Base-by-base conservation (phyloP, 2,329 filamentous ascomycete species). In the Pyrenophora seminiperda region DNA sequence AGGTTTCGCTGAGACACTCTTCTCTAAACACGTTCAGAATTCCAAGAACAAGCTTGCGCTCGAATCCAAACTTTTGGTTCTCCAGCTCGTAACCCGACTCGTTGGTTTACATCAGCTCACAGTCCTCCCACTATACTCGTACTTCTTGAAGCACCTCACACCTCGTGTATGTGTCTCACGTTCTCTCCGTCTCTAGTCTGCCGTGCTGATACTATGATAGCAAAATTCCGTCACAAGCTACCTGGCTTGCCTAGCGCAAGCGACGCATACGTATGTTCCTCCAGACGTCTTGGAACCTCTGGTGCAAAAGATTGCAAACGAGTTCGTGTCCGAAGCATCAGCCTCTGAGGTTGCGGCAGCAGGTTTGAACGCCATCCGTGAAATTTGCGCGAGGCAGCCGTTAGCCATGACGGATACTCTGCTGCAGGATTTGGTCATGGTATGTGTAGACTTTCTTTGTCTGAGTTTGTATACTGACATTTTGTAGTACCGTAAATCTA, bases 351-450 rank as follows among this genome's bases (percentile, higher is more conserved):
- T 99, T 22, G 90, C 90, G 1, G 87, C 92, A 3, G 93, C 94
- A 4, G 94, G 93, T 67, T 80, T 99, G 46, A 97, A 97, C 71
- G 89, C 91, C 11, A 97, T 99, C 59, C 86, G 94, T 41, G 94
- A 99, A 68, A 90, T 99, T 19, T 97, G 93, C 73, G 88, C 87
- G 2, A 83, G 94, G 57, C 94, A 99, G 68, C 93, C 94, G 1
- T 78, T 97, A n/a, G 92, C 92, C 5, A 97, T 99, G 89, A 91
- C 86, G 42, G 92, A 97, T 59, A 96, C 92, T 0, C 77, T 99
- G n/a, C 77, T 99, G 22, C 93, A 99, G 72, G 94, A 99, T 78
- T 77, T 99, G 43, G 91, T 97, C 7, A 89, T 94, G 78, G 59
- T 62, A 58, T 14, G 58, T 30, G 15, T 17, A 15, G 15, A 4